Conservation (phyloP, 352 stramenopile genomes). For the Pythium insidiosum region DNA sequence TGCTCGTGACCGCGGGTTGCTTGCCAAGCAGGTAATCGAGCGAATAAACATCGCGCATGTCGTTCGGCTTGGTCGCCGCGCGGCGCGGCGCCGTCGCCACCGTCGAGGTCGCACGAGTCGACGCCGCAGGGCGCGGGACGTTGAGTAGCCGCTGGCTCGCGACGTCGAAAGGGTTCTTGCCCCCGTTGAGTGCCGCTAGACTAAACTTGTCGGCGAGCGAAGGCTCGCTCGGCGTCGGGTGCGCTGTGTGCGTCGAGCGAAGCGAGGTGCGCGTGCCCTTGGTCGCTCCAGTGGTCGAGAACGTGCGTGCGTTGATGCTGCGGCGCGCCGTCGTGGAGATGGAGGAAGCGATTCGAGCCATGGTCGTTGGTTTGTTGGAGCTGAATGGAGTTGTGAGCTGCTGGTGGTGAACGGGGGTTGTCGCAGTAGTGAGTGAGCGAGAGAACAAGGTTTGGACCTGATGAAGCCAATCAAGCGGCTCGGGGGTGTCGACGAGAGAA, state of each 20-base stretch:
- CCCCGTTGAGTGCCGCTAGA: conserved; percentile 47
- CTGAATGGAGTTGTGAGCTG: no score
- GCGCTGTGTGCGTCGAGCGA: neutral
- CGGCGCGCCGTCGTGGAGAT: no score
- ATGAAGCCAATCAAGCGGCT: no score
- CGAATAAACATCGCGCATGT: conserved; percentile 55
- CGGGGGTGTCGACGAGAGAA: no score
- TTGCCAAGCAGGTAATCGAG: conserved; percentile 54
- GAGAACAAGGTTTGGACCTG: no score
- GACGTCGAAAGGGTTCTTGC: conserved; percentile 64
- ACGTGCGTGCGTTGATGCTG: no score
- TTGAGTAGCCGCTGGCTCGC: conserved; percentile 48
- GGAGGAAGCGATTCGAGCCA: no score
- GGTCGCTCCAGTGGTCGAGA: no score
- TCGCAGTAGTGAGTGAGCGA: no score
- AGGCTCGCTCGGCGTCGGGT: neutral
- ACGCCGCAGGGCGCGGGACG: neutral
- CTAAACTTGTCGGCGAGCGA: conserved; percentile 56
- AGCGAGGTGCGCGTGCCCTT: no score
- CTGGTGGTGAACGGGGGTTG: no score
- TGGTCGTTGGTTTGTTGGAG: no score
- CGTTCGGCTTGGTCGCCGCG: conserved; percentile 15
- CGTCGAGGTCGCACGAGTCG: neutral
- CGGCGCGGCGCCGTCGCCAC: neutral
- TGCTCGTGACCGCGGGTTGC: conserved; percentile 6